phyloP scores from a whole-genome alignment of 257 asterid species.

The Jacaranda copaia region DNA sequence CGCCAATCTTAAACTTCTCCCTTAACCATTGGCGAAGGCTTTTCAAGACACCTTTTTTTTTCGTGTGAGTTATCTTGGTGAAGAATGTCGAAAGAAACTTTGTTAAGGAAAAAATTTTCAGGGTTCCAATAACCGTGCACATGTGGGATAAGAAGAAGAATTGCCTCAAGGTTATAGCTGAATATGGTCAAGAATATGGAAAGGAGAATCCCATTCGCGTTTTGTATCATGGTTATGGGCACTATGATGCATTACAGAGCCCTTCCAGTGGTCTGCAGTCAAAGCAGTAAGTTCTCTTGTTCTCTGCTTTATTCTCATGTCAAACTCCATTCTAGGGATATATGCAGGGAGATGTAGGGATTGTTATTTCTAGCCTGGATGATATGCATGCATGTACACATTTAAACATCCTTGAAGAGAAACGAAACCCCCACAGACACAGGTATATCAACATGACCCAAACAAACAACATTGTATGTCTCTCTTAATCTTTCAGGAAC shows the following conservation, averaged over 20 bases:
- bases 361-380: background rate
- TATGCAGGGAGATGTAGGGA: background rate
- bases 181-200: conserved; percentile 75
- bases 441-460: background rate
- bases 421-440: too few relatives aligned
- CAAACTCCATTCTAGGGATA: background rate
- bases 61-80: conserved; percentile 18
- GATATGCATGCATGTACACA: too few relatives aligned
- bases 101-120: conserved; percentile 36
- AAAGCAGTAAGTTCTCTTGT: conserved; percentile 44
- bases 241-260: conserved; percentile 65
- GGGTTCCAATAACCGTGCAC: conserved; percentile 69
- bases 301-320: background rate
- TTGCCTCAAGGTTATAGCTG: conserved; percentile 62
- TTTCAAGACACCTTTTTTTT: background rate
- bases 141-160: conserved; percentile 69
- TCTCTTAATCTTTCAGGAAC: conserved; percentile 40
- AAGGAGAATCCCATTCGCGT: conserved; percentile 70
- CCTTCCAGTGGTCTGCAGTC: conserved; percentile 41
- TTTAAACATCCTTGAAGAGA: too few relatives aligned
- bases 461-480: background rate
- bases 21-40: background rate
- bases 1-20: background rate
- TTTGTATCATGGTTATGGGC: conserved; percentile 75
- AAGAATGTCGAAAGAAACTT: background rate